Evolutionary conservation across 2,329 filamentous ascomycete genomes (phyloP), one percentile per base, ranked within the genome.

Genomic region (Verticillium albo-atrum): DNA sequence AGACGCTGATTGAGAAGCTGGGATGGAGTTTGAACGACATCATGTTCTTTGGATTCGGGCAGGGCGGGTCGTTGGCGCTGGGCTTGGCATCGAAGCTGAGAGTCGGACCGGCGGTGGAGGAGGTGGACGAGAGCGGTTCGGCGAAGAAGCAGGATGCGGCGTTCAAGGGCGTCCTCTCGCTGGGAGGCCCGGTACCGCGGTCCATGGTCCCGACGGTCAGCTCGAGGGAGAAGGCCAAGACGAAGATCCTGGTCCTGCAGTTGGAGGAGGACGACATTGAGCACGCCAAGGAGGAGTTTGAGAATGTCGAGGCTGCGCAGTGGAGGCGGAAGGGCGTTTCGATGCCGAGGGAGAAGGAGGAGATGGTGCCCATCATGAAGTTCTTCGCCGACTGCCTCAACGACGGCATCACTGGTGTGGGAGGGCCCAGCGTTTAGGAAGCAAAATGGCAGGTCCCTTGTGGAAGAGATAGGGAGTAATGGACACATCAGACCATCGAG

Each of bases 331-430:
- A 72, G 3, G 90, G 88, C 6, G 91, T 96, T 72, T 83, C 82
- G 1, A 97, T 97, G 93, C 92, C 92, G n/a, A 78, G 80, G 53
- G 89, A 82, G 70, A 81, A 89, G 57, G 92, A 96, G 12, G 93
- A 98, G 79, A 93, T 96, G 82, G 70, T 93, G 68, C 92, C 93
- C 0, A 83, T 97, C 61, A 97, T 97, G 92, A 85, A 89, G 68
- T 97, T 89, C 67, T 83, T 92, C 67, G 88, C 88, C 0, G 82
- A 88, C 56, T 82, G 88, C 67, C 72, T 95, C 66, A 67, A 67
- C 55, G 66, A 62, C 25, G 68, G 65, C n/a, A 14, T 50, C n/a
- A 50, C 42, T 25, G 42, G 42, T 3, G 42, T 50, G 9, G 42
- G 42, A 20, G 42, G 42, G 2, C 42, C 42, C 10, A 23, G 42